These are phyloP conservation scores for Wickerhamomyces xylosicus DNA, from an alignment of 805 yeast genomes.

Conservation along the genomic window DNA sequence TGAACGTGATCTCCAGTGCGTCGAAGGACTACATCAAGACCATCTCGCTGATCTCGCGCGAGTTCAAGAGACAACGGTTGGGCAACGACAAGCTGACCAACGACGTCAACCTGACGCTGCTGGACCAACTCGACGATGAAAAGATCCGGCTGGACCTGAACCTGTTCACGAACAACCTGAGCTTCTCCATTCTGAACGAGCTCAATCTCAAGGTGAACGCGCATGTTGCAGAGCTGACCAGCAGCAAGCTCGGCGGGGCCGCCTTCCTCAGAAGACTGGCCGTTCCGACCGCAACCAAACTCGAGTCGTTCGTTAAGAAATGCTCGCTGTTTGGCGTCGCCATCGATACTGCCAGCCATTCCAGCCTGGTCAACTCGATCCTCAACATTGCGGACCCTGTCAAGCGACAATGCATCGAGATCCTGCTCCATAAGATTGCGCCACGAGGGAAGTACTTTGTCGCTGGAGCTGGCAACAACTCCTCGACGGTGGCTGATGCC, in stretches of 20 bases:
- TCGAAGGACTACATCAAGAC: slow-evolving; percentile 59
- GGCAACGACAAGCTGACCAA: slow-evolving; percentile 37
- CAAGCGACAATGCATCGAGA: slow-evolving; percentile 65
- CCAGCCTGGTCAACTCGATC: slow-evolving; percentile 63
- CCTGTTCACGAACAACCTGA: slow-evolving; percentile 50
- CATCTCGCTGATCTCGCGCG: slow-evolving; percentile 51
- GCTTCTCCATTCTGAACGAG: slow-evolving; percentile 59
- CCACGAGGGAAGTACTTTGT: slow-evolving; percentile 78
- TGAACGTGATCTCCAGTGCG: slow-evolving; percentile 40
- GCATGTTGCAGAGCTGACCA: slow-evolving; percentile 74
- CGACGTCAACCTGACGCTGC: slow-evolving; percentile 43
- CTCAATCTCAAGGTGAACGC: slow-evolving; percentile 71
- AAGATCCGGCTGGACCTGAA: slow-evolving; percentile 62
- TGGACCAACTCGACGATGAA: slow-evolving; percentile 82
- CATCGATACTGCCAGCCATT: slow-evolving; percentile 66
- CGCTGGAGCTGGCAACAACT: slow-evolving; percentile 71
- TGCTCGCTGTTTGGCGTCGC: slow-evolving; percentile 55
- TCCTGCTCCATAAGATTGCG: slow-evolving; percentile 72
- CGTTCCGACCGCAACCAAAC: slow-evolving; percentile 70
- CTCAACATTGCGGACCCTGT: slow-evolving; percentile 50
- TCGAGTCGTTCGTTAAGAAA: slow-evolving; percentile 69
- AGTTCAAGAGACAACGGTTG: slow-evolving; percentile 60
- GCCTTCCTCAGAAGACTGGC: slow-evolving; percentile 84
- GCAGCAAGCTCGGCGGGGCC: slow-evolving; percentile 65
- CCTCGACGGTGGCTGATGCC: slow-evolving; percentile 59